Percentiles rank a stretch among this genome's conserved stretches.
These are phyloP conservation scores for Pseudodiploospora longispora DNA, from an alignment of 2,329 filamentous ascomycete species.

Conservation along the genomic window DNA sequence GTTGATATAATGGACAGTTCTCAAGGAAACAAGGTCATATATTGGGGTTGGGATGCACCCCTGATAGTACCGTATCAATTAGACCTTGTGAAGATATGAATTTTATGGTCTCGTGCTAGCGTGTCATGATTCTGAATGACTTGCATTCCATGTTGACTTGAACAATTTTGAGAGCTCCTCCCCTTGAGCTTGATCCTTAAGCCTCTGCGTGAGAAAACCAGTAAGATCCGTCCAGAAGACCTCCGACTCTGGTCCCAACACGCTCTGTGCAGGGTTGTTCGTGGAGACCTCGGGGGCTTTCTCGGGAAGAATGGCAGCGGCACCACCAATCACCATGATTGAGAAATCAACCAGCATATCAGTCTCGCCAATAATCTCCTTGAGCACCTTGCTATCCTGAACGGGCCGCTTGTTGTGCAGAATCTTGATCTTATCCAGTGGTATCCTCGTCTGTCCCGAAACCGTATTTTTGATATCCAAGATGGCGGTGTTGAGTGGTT, in stretches of 20 bases:
- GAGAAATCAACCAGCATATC: constrained; percentile 59
- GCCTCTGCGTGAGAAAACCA: constrained; percentile 69
- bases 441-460: constrained; percentile 51
- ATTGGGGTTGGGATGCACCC: too few relatives aligned
- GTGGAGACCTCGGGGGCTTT: constrained; percentile 15
- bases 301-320: constrained; percentile 36
- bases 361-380: constrained; percentile 56
- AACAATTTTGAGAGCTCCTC: constrained; percentile 60
- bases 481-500: constrained; percentile 62
- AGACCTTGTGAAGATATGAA: too few relatives aligned
- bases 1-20: constrained; percentile 5
- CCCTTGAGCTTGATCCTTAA: constrained; percentile 62
- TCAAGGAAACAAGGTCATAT: not conserved
- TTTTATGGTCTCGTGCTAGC: too few relatives aligned
- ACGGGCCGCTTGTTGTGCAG: constrained; percentile 83
- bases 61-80: too few relatives aligned
- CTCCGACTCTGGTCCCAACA: constrained; percentile 56
- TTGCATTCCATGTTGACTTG: constrained; percentile 58
- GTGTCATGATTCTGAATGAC: constrained; percentile 20
- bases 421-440: constrained; percentile 75
- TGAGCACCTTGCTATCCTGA: constrained; percentile 65
- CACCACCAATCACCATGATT: constrained; percentile 80
- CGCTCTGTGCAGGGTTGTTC: constrained; percentile 14
- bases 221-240: constrained; percentile 84
- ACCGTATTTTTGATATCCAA: constrained; percentile 71